A percentile compares a stretch with the other conserved stretches of the same genome.
Evolutionary conservation across 768 basidiomycete species (phyloP).

Genomic region (Podaxis carcinomalis): DNA sequence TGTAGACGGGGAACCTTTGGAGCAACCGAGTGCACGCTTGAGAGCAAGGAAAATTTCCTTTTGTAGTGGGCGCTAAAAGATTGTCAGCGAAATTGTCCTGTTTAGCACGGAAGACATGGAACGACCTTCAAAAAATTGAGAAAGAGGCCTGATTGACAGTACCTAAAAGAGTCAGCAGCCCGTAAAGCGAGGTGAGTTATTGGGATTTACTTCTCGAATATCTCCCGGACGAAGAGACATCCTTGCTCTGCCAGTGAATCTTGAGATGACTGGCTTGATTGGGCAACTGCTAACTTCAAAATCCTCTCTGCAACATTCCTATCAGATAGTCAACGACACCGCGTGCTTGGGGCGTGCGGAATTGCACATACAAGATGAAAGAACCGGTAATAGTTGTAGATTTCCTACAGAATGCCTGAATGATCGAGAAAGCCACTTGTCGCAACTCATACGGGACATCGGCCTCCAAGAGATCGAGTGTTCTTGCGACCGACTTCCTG

Average conservation of each 20-base stretch:
- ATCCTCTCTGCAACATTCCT: conserved; percentile 4
- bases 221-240: background rate
- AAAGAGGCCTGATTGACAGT: conserved; percentile 22
- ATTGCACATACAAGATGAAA: conserved; percentile 43
- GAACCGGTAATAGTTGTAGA: conserved; percentile 19
- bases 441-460: conserved; percentile 65
- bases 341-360: background rate
- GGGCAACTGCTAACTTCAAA: background rate
- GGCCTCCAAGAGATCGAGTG: conserved; percentile 45
- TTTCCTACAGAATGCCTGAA: conserved; percentile 58
- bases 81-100: background rate
- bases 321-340: background rate
- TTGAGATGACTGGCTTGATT: background rate
- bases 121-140: conserved; percentile 54
- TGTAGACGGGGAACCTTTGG: conserved; percentile 26
- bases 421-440: conserved; percentile 57
- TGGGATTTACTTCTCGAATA: conserved; percentile 1
- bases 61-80: conserved; percentile 38
- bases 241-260: conserved; percentile 9
- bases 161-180: background rate
- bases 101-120: background rate
- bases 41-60: conserved; percentile 50
- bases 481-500: conserved; percentile 46
- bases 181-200: background rate
- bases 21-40: conserved; percentile 38